Evolutionary conservation across 2,329 filamentous ascomycete genomes (phyloP), one percentile per base, ranked within the genome.

Genomic region (Orbilia ellipsospora): DNA sequence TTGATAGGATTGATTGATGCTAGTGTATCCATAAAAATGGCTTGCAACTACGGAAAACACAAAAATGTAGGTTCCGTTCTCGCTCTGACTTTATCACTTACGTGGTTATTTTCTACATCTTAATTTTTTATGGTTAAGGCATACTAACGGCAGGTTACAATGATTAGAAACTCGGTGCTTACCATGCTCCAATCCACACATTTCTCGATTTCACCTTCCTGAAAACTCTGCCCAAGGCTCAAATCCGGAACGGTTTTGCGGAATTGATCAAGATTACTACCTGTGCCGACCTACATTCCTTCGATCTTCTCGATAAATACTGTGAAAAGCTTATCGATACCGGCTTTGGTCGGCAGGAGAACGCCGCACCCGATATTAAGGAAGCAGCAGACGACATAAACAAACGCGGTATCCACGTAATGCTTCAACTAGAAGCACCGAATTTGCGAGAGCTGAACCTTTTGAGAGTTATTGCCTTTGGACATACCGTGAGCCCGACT

Each of bases 251-350:
- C 75, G 90, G 90, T 0, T 92, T 92, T 77, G 90, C 90, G 18
- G 90, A 92, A 83, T 81, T 92, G 78, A 91, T 92, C 84, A 92
- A 92, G 83, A 92, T 92, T 78, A 90, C 89, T 0, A 90, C 88
- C 2, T 92, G 90, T 80, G 88, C 89, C 13, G 88, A 92, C 80
- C 82, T 87, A 20, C 83, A 85, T 16, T 91, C 90, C 0, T 91
- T 91, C 79, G 84, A 91, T 74, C 81, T 91, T 52, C 85, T 92
- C 5, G 89, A 92, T 81, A 86, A 88, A 79, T 89, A 88, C 82
- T 91, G 89, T 79, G 90, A 91, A 84, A 83, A 89, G 78, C 82
- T 92, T 18, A 91, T 92, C 78, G 82, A 84, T 18, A 88, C 87
- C 2, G 87, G 86, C 2, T 92, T 92, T 78, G 90, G 89, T 4